These are phyloP conservation scores for Dorcoceras hygrometricum DNA, from an alignment of 257 asterid genomes.

Conservation along the genomic window DNA sequence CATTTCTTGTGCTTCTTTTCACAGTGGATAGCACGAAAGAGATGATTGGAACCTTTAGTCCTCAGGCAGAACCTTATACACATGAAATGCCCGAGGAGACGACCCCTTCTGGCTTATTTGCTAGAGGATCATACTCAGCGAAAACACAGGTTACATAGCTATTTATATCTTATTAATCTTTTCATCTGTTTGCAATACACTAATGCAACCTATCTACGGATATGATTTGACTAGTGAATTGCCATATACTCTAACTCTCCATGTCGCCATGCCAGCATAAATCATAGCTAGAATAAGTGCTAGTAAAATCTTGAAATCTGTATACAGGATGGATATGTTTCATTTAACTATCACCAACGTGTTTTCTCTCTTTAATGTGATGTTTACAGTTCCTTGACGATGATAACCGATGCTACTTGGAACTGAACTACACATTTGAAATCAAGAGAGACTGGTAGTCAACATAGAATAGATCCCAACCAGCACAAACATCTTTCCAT, in stretches of 20 bases:
- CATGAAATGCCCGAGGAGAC: constrained; percentile 94
- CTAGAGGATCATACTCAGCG: constrained; percentile 90
- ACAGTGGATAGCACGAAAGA: constrained; percentile 87
- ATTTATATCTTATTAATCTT: not conserved
- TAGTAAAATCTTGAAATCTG: not conserved
- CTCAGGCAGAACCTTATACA: constrained; percentile 77
- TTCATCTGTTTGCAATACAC: not conserved
- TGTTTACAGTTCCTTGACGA: not conserved
- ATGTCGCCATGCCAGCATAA: not conserved
- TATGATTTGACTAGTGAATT: not conserved
- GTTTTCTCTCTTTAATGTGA: not conserved
- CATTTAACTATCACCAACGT: not conserved
- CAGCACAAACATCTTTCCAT: constrained; percentile 23
- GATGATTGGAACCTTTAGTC: constrained; percentile 99
- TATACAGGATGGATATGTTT: not conserved
- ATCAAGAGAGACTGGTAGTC: constrained; percentile 34
- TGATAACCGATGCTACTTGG: not conserved
- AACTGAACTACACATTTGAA: not conserved
- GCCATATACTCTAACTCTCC: not conserved
- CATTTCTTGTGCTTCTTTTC: constrained; percentile 10
- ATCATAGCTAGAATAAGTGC: not conserved
- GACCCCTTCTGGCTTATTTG: constrained; percentile 91
- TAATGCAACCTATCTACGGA: not conserved
- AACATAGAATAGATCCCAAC: constrained; percentile 25
- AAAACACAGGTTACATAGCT: constrained; percentile 60